Evolutionary conservation across 768 basidiomycete species (phyloP).

Genomic region (Mycena albidolilacea): DNA sequence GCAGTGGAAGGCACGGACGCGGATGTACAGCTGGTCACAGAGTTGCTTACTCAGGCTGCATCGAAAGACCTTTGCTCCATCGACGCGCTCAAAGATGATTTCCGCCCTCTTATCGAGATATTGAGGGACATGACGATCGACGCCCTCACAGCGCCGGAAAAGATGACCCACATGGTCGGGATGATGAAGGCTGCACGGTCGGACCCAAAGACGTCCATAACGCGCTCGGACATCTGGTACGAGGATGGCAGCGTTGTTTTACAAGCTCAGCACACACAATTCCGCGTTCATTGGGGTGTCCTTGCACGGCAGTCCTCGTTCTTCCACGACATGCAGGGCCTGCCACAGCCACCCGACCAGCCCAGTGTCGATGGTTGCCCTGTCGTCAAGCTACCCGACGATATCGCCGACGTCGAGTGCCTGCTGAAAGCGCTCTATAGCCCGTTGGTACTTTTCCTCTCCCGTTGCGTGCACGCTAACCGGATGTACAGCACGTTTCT

Average conservation of each 20-base stretch:
- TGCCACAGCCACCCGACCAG: slow-evolving; percentile 16
- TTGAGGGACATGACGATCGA: slow-evolving; percentile 93
- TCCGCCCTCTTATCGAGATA: slow-evolving; percentile 76
- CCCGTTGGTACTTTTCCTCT: neutral
- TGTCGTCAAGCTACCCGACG: slow-evolving; percentile 19
- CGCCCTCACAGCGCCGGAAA: slow-evolving; percentile 86
- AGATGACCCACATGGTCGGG: slow-evolving; percentile 78
- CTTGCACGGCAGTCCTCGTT: slow-evolving; percentile 22
- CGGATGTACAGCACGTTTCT: neutral
- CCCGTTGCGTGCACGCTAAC: neutral
- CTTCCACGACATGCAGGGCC: slow-evolving; percentile 12
- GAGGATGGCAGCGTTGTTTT: slow-evolving; percentile 27
- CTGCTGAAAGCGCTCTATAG: slow-evolving; percentile 1
- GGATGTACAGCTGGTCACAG: slow-evolving; percentile 84
- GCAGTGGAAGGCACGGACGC: slow-evolving; percentile 88
- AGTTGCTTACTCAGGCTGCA: slow-evolving; percentile 77
- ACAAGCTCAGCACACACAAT: slow-evolving; percentile 12
- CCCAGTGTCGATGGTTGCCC: slow-evolving; percentile 27
- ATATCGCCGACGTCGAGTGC: slow-evolving; percentile 11
- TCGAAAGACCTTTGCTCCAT: slow-evolving; percentile 72
- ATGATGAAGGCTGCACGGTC: neutral
- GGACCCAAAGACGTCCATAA: neutral
- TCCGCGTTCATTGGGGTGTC: slow-evolving; percentile 24
- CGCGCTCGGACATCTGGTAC: slow-evolving; percentile 24
- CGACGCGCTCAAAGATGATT: slow-evolving; percentile 81